Evolutionary conservation across 2,329 filamentous ascomycete genomes (phyloP).

Genomic region (Epichloe gansuensis): DNA sequence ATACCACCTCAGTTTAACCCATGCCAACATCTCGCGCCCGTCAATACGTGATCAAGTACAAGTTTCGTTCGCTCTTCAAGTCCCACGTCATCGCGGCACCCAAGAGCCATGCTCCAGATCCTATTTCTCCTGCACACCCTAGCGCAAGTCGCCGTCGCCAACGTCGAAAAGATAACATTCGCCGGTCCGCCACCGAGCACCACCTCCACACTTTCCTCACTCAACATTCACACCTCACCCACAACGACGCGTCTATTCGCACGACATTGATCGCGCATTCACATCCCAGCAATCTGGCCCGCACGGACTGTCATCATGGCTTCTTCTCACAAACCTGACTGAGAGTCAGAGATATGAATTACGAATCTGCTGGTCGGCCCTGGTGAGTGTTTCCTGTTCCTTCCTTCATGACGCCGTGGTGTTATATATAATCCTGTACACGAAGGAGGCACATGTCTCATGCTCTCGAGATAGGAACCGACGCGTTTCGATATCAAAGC

Average conservation of each 20-base stretch:
- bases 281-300: slow-evolving; percentile 23
- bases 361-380: slow-evolving; percentile 86
- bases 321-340: slow-evolving; percentile 59
- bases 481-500: slow-evolving; percentile 63
- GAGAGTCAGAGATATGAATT: slow-evolving; percentile 75
- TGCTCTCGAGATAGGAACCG: slow-evolving; percentile 56
- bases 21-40: background rate
- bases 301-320: slow-evolving; percentile 60
- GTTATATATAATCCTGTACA: background rate
- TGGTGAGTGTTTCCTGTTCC: slow-evolving; percentile 43
- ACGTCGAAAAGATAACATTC: slow-evolving; percentile 89
- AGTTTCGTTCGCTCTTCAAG: background rate
- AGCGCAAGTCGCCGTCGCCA: slow-evolving; percentile 37
- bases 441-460: background rate
- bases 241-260: slow-evolving; percentile 41
- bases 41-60: too few relatives aligned
- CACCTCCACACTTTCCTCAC: slow-evolving; percentile 31
- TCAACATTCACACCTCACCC: slow-evolving; percentile 55
- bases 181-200: slow-evolving; percentile 48
- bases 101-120: background rate
- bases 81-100: background rate
- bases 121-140: slow-evolving; percentile 2
- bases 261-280: slow-evolving; percentile 57
- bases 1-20: too few relatives aligned
- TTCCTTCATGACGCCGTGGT: background rate